Base-by-base conservation (phyloP, 192 early-diverging fungal species). In the Obelidium mucronatum region DNA sequence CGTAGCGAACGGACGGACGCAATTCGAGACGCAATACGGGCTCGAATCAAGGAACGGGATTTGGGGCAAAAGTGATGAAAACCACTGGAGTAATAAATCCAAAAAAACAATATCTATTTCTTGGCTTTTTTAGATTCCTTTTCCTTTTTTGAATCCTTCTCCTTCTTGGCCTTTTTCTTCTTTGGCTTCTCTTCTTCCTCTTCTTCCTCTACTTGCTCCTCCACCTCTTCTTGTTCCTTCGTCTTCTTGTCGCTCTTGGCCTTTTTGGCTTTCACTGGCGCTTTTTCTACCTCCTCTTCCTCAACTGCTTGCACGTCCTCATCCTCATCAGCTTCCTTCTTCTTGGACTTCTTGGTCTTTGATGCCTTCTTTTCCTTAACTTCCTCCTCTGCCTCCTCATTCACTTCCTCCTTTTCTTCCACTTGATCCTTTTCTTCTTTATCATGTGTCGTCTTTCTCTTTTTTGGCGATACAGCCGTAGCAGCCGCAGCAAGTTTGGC, bases 31-130 rank as follows among this genome's bases (percentile, higher is more conserved):
- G 56, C 52, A 34, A 74, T 74, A 11, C 35, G 72, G 44, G 72
- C 72, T 19, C 15, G 72, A 24, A 74, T 74, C n/a, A 74, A 63
- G 42, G 72, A 74, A 40, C 28, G 72, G 22, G 72, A 74, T 51
- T 33, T 74, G 59, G 55, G 55, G 4, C 37, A 40, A n/a, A 39
- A 51, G 30, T 51, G 44, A 68, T 33, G 22, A n/a, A n/a, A n/a
- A n/a, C n/a, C n/a, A n/a, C n/a, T n/a, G n/a, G n/a, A n/a, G n/a
- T n/a, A n/a, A n/a, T n/a, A n/a, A n/a, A n/a, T n/a, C n/a, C n/a
- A n/a, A n/a, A n/a, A n/a, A n/a, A n/a, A n/a, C n/a, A n/a, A n/a
- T n/a, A n/a, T 33, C 26, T 60, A 33, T 28, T 60, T 60, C 58
- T 60, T 60, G 15, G 22, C 58, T 11, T 24, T 28, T 60, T 24